Evolutionary conservation across 371 early-diverging fungal genomes (phyloP), one percentile per base, ranked within the genome.

Genomic region (Lichtheimia ornata): DNA sequence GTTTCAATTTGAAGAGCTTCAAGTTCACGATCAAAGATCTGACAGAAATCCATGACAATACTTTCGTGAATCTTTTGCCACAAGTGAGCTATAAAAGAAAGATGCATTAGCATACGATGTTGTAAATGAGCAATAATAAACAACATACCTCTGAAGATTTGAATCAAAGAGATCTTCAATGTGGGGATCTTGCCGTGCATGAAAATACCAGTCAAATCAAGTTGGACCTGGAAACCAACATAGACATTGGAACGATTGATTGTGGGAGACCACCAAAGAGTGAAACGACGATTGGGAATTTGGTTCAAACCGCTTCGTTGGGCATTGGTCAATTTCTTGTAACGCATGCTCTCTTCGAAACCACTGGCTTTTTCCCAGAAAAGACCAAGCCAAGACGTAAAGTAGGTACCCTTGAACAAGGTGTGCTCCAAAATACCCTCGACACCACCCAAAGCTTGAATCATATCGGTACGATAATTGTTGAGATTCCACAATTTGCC

Each of bases 101-200:
- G 7, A 12, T 2, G 13, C 13, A 17, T 50, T 42, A 57, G 18
- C 7, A n/a, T 5, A 50, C n/a, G 41, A 52, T 20, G 3, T 18
- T 24, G 25, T 25, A 2, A 11, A 40, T 18, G 14, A 40, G 4
- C 27, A 53, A n/a, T 44, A 56, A 18, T 44, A 45, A 11, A 42
- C 22, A 13, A 7, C 56, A 44, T 56, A 65, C 66, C 66, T 69
- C 99, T 91, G 92, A 99, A 99, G 71, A 99, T 91, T 71, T 99
- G 99, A 76, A 99, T 95, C 60, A 97, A 88, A 17, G 96, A 97
- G 66, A 98, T 96, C 89, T 99, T 99, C 20, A 99, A 86, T 1
- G 99, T 99, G 24, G 99, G 97, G 65, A 99, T 93, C 84, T 99
- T 99, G 67, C 99, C 99, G 81, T 98, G 96, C 99, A 99, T 97